Percentiles rank a stretch among this genome's conserved stretches.
These are phyloP conservation scores for Cyclotella kingstonii DNA, from an alignment of 108 stramenopile genomes.

Conservation along the genomic window DNA sequence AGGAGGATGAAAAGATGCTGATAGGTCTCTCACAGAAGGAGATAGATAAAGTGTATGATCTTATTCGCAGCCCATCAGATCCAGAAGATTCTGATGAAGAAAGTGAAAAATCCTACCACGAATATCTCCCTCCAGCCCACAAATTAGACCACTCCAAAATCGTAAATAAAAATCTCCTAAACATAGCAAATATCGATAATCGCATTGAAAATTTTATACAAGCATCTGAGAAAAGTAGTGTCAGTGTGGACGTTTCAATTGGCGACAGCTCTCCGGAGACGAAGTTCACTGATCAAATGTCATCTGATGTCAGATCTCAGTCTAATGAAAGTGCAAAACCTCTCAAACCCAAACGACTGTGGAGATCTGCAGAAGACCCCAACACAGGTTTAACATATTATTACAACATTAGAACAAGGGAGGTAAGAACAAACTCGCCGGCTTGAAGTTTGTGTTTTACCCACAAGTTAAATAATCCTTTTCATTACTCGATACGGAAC, in stretches of 20 bases:
- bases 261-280: background rate
- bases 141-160: slow-evolving; percentile 29
- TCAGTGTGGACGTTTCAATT: too few species aligned
- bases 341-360: slow-evolving; percentile 42
- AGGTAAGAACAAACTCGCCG: slow-evolving; percentile 48
- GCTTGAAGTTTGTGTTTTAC: too few species aligned
- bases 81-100: slow-evolving; percentile 15
- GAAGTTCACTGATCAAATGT: background rate
- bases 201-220: too few species aligned
- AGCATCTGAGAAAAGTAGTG: too few species aligned
- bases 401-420: slow-evolving; percentile 67
- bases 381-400: slow-evolving; percentile 67
- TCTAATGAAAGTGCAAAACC: background rate
- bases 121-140: slow-evolving; percentile 9
- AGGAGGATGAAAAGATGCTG: background rate
- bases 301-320: background rate
- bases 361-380: slow-evolving; percentile 65
- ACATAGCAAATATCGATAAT: too few species aligned
- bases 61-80: slow-evolving; percentile 50
- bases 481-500: too few species aligned
- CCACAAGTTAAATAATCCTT: too few species aligned
- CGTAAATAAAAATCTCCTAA: too few species aligned
- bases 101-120: slow-evolving; percentile 1
- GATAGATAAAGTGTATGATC: slow-evolving; percentile 35
- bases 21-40: slow-evolving; percentile 25